These are phyloP conservation scores for Dendrobium nobile DNA, from an alignment of 106 monocot species.

Conservation along the genomic window DNA sequence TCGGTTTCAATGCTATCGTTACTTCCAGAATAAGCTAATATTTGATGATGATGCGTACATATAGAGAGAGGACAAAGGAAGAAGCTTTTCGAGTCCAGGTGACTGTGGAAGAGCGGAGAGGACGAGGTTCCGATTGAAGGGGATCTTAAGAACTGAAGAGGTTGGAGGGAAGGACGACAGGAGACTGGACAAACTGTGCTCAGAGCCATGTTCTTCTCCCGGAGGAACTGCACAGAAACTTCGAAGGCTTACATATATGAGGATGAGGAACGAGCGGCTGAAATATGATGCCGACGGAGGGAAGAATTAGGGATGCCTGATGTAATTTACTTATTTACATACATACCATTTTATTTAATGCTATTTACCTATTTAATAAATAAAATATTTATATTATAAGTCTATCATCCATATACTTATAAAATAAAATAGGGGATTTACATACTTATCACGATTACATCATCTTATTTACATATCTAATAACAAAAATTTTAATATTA, in stretches of 20 bases:
- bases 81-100: not conserved
- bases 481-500: no score
- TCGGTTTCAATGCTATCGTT: slow-evolving; percentile 11
- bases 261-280: not conserved
- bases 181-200: not conserved
- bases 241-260: not conserved
- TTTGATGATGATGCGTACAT: no score
- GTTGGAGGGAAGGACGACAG: not conserved
- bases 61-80: not conserved
- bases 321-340: no score
- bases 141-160: not conserved
- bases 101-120: not conserved
- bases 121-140: not conserved
- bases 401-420: no score
- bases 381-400: no score
- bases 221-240: not conserved
- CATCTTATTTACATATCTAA: no score
- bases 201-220: slow-evolving; percentile 8
- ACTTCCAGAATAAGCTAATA: slow-evolving; percentile 14
- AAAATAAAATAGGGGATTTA: no score
- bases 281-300: no score
- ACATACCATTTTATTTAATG: no score
- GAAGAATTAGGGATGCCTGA: no score
- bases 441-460: no score
- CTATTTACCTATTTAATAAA: no score